Evolutionary conservation across 768 basidiomycete genomes (phyloP).

Genomic region (Bullera alba): DNA sequence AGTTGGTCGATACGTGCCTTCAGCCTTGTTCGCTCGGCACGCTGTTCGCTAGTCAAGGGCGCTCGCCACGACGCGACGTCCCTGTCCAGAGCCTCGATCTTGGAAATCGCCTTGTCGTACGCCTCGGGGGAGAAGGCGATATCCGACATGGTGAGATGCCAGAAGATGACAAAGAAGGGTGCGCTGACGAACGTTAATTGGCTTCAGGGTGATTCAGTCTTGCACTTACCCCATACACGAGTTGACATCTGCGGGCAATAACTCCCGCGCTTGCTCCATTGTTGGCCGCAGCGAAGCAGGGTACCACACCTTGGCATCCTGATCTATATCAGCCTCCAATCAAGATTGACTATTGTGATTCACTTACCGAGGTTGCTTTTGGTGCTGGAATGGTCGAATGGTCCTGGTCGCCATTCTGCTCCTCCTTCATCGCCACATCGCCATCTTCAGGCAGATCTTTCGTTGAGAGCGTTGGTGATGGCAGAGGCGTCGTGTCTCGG

Average conservation of each 20-base stretch:
- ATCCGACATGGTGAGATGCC: constrained; percentile 91
- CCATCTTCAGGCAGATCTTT: constrained; percentile 3
- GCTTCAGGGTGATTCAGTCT: neutral
- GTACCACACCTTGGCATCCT: constrained; percentile 51
- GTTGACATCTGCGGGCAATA: constrained; percentile 66
- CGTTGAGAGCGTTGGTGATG: constrained; percentile 5
- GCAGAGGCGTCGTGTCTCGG: constrained; percentile 4
- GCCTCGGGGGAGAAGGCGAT: constrained; percentile 65
- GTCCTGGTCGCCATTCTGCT: constrained; percentile 1
- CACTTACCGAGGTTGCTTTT: neutral
- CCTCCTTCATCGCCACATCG: constrained; percentile 12
- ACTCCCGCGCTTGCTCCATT: constrained; percentile 67
- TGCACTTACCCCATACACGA: constrained; percentile 8
- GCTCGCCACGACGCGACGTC: constrained; percentile 26
- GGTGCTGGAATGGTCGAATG: constrained; percentile 1
- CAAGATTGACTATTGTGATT: neutral
- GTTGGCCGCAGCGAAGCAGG: constrained; percentile 63
- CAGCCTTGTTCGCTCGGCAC: constrained; percentile 21
- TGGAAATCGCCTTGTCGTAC: constrained; percentile 70
- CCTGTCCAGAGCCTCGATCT: constrained; percentile 34
- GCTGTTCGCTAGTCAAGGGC: constrained; percentile 3
- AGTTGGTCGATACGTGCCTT: constrained; percentile 22
- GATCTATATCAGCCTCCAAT: neutral
- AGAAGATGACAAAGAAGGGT: constrained; percentile 90
- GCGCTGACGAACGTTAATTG: constrained; percentile 53